phyloP scores from a whole-genome alignment of 192 early-diverging fungal genomes.

The Gigaspora rosea region DNA sequence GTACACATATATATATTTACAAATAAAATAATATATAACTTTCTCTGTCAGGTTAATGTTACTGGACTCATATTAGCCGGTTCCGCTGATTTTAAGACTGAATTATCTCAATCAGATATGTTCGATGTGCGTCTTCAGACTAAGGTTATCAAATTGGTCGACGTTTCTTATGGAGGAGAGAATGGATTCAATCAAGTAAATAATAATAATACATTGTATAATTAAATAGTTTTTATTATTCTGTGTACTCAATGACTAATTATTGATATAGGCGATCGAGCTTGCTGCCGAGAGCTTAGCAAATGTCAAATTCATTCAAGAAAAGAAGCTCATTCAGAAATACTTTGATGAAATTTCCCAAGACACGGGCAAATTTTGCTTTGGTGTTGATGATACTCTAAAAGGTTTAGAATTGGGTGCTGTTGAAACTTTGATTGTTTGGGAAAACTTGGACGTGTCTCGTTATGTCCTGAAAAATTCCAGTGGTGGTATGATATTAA shows the following conservation, averaged over 20 bases:
- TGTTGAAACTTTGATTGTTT: conserved; percentile 98
- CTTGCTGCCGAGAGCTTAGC: conserved; percentile 86
- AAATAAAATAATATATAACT: conserved; percentile 30
- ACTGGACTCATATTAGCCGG: conserved; percentile 92
- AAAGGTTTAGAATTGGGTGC: conserved; percentile 96
- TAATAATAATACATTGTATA: background rate
- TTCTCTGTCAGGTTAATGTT: conserved; percentile 59
- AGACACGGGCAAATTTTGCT: conserved; percentile 96
- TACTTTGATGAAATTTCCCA: conserved; percentile 98
- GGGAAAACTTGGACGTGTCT: conserved; percentile 87
- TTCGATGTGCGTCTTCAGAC: conserved; percentile 89
- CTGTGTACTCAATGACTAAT: background rate
- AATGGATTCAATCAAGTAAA: conserved; percentile 88
- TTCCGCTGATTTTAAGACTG: conserved; percentile 99
- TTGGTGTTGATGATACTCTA: conserved; percentile 94
- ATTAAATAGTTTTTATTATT: background rate
- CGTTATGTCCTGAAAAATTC: conserved; percentile 81
- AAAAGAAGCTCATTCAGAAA: conserved; percentile 93
- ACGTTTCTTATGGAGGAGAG: conserved; percentile 99
- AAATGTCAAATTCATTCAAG: conserved; percentile 99
- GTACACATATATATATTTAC: background rate
- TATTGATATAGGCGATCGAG: conserved; percentile 79
- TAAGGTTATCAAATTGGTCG: conserved; percentile 92
- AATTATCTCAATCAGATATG: conserved; percentile 91
- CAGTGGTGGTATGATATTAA: conserved; percentile 46